Evolutionary conservation across 495 filamentous ascomycete species (phyloP), one percentile per base, ranked within the genome.

Genomic region (Polyplosphaeria fusca): DNA sequence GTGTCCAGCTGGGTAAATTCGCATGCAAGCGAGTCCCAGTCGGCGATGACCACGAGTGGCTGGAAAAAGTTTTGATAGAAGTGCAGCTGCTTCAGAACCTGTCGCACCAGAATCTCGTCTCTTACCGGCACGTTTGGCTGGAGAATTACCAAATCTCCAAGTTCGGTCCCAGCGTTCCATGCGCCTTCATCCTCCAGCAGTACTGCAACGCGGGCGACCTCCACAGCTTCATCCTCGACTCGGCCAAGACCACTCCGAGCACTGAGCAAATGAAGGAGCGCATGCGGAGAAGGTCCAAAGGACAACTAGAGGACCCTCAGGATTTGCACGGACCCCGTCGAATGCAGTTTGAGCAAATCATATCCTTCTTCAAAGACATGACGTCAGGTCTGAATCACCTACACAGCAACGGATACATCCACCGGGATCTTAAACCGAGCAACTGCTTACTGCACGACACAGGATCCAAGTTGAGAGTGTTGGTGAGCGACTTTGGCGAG

Each of bases 401-500:
- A 9, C 93, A 98, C 67, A 79, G 77, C n/a, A 88, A 92, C 64
- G 90, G 89, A 25, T 98, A 95, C 72, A 95, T 98, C 24, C 93
- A 98, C 64, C 83, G 93, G 40, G 93, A 98, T 69, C 78, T 98
- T 4, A 98, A 98, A 67, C 93, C 93, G 3, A 89, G 87, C 65
- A 98, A 98, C 66, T 98, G 93, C 61, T 77, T 98, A n/a, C 74
- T 98, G 1, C 87, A 93, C 60, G 75, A 82, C 39, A 86, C 86
- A 43, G 83, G 84, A 16, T 75, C 79, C 41, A 84, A 85, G 38
- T 70, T 88, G 1, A 79, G 78, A 37, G 92, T 95, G 38, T 71
- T 98, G 30, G 93, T 98, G 26, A 96, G 91, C 68, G 93, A 98
- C 68, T 98, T 98, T 70, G 93, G 93, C 13, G 93, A 98, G 66